These are phyloP conservation scores for Spathaspora girioi DNA, from an alignment of 805 yeast genomes.

Conservation along the genomic window DNA sequence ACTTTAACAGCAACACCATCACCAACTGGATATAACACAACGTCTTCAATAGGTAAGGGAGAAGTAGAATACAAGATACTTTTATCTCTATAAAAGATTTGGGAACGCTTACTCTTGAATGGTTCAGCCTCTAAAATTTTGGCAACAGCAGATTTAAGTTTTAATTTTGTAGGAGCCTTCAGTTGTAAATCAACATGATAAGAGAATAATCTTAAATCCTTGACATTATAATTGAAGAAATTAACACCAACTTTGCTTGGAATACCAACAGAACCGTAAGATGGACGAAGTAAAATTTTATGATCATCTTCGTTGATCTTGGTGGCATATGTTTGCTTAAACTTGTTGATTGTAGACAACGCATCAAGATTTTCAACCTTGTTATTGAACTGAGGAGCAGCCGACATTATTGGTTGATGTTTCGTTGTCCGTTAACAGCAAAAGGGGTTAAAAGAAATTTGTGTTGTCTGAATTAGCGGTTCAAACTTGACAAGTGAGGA, in stretches of 20 bases:
- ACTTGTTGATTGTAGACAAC: not conserved
- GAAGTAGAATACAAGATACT: slow-evolving; percentile 3
- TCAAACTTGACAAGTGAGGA: too few species aligned
- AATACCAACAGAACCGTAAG: slow-evolving; percentile 6
- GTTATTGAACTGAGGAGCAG: not conserved
- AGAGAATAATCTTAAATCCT: slow-evolving; percentile 4
- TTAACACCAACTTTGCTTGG: slow-evolving; percentile 5
- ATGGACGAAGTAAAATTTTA: slow-evolving; percentile 5
- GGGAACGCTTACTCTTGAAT: slow-evolving; percentile 6
- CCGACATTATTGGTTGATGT: not conserved
- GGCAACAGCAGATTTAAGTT: slow-evolving; percentile 4
- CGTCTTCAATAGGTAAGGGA: slow-evolving; percentile 8
- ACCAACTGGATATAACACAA: not conserved
- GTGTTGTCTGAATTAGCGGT: too few species aligned
- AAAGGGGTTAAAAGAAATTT: too few species aligned
- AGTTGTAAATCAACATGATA: slow-evolving; percentile 6
- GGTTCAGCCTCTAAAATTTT: slow-evolving; percentile 6
- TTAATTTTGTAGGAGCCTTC: not conserved
- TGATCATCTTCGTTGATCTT: not conserved
- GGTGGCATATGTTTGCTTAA: not conserved
- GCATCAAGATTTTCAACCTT: slow-evolving; percentile 1
- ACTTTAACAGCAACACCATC: slow-evolving; percentile 3
- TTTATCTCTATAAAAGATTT: slow-evolving; percentile 4
- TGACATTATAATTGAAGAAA: slow-evolving; percentile 4
- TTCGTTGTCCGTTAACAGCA: too few species aligned